Conservation (phyloP, 306 rosid species). For the Castanospermum australe region DNA sequence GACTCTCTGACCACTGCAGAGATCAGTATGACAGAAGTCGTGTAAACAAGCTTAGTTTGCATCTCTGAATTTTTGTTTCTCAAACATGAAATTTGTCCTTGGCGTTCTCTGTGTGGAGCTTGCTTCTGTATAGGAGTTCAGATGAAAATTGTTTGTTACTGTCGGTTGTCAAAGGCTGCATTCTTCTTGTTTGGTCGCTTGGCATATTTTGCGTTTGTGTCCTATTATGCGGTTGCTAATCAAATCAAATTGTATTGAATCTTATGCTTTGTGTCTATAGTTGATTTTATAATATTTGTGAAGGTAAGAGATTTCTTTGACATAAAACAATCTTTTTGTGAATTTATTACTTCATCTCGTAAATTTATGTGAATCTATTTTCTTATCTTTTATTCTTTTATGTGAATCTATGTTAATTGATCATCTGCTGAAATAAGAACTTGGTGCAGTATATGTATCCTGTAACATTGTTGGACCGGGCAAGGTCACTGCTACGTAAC, state of each 20-base stretch:
- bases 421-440: not conserved
- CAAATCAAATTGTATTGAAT: slow-evolving; percentile 25
- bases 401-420: not conserved
- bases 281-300: not conserved
- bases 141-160: not conserved
- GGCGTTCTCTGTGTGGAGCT: slow-evolving; percentile 34
- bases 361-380: not conserved
- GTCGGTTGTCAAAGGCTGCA: not conserved
- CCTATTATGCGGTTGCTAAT: slow-evolving; percentile 13
- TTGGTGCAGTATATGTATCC: not conserved
- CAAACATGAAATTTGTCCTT: slow-evolving; percentile 36
- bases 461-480: no score
- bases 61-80: slow-evolving; percentile 13
- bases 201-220: slow-evolving; percentile 15
- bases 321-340: not conserved
- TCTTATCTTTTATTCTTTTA: no score
- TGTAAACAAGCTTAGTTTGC: slow-evolving; percentile 10
- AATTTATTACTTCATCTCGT: not conserved
- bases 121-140: slow-evolving; percentile 42
- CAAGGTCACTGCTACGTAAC: no score
- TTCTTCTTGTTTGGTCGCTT: slow-evolving; percentile 19
- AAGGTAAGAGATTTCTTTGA: not conserved
- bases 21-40: slow-evolving; percentile 23
- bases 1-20: slow-evolving; percentile 35
- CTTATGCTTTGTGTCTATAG: not conserved